Evolutionary conservation across 1,139 yeast genomes (phyloP).

Genomic region (Suhomyces kunorum): DNA sequence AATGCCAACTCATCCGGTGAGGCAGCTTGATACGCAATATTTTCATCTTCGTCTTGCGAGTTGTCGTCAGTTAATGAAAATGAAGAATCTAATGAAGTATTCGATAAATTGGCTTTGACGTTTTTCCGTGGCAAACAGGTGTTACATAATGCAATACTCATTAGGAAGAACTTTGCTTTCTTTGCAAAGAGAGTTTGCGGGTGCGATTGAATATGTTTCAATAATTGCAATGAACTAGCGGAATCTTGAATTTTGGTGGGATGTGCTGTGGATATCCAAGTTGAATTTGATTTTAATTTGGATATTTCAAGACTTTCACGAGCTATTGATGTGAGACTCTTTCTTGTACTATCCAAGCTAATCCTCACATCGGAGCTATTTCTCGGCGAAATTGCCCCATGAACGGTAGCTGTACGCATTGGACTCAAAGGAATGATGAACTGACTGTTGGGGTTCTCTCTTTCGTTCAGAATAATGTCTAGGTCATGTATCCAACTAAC

Average conservation of each 20-base stretch:
- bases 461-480: conserved; percentile 43
- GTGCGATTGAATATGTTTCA: conserved; percentile 66
- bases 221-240: conserved; percentile 51
- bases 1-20: conserved; percentile 96
- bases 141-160: conserved; percentile 85
- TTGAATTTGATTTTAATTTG: conserved; percentile 22
- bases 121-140: conserved; percentile 69
- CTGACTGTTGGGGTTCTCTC: conserved; percentile 9
- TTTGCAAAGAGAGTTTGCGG: conserved; percentile 73
- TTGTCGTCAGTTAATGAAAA: conserved; percentile 17
- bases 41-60: conserved; percentile 38
- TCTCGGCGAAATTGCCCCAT: conserved; percentile 8
- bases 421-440: conserved; percentile 5
- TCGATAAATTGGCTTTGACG: neutral
- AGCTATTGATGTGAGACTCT: conserved; percentile 37
- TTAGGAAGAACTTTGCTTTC: conserved; percentile 73
- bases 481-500: conserved; percentile 85
- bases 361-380: conserved; percentile 10
- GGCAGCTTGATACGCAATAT: conserved; percentile 81
- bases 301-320: conserved; percentile 31
- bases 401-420: neutral
- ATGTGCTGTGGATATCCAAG: conserved; percentile 44
- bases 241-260: conserved; percentile 34
- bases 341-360: conserved; percentile 18
- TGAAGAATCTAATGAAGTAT: conserved; percentile 6